Conservation (phyloP, 2,329 filamentous ascomycete genomes). For the Aspergillus felis region DNA sequence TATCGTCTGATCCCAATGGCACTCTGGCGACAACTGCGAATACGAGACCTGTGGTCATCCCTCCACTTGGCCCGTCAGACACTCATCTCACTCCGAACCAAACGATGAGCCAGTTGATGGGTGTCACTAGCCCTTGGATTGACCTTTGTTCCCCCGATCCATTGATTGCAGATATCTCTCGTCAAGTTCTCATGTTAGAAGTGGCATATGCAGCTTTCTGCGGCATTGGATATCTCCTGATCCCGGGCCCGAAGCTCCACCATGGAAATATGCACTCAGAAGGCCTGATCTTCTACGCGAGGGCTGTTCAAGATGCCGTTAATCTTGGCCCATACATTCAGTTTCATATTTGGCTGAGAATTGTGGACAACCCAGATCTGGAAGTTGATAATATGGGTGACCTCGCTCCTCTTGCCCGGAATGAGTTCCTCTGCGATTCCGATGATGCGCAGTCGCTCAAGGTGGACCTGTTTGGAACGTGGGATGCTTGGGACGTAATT, state of each 20-base stretch:
- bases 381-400: conserved; percentile 44
- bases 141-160: conserved; percentile 81
- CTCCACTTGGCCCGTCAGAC: conserved; percentile 40
- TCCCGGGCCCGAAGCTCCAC: conserved; percentile 71
- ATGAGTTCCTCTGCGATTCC: conserved; percentile 32
- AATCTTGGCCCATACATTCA: conserved; percentile 71
- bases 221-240: conserved; percentile 75
- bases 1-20: conserved; percentile 30
- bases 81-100: conserved; percentile 73
- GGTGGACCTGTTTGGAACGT: conserved; percentile 70
- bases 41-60: conserved; percentile 36
- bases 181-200: conserved; percentile 85
- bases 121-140: conserved; percentile 85
- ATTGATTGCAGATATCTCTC: conserved; percentile 77
- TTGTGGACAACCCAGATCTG: conserved; percentile 69
- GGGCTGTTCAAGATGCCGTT: conserved; percentile 77
- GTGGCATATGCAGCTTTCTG: conserved; percentile 95
- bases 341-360: conserved; percentile 75
- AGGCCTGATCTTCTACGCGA: conserved; percentile 69
- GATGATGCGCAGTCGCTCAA: conserved; percentile 41
- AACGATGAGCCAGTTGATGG: conserved; percentile 73
- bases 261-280: conserved; percentile 48
- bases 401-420: conserved; percentile 40
- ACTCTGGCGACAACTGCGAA: conserved; percentile 41
- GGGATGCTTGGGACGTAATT: conserved; percentile 93